Percentiles rank a stretch among this genome's conserved stretches.
Evolutionary conservation across 441 rosid species (phyloP).

Genomic region (Rhodomyrtus psidioides): DNA sequence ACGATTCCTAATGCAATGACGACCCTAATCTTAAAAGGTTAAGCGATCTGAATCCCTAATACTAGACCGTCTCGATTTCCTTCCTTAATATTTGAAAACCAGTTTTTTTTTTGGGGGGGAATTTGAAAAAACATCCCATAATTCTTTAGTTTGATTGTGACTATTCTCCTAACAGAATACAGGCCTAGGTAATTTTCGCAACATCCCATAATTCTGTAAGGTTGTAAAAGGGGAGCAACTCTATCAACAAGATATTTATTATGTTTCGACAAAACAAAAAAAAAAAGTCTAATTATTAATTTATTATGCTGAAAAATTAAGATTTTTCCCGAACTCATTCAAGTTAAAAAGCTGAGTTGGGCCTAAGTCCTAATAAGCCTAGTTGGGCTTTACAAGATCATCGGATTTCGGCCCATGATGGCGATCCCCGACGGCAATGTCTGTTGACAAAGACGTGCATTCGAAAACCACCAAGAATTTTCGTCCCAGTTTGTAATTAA

Average conservation of each 20-base stretch:
- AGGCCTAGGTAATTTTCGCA: not conserved
- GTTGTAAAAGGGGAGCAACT: not conserved
- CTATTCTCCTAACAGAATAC: not conserved
- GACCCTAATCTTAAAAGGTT: too few species aligned
- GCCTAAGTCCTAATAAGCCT: not conserved
- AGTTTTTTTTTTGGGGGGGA: too few species aligned
- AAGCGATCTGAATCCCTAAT: too few species aligned
- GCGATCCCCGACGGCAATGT: not conserved
- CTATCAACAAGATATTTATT: not conserved
- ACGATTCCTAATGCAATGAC: not conserved
- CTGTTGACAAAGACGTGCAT: not conserved
- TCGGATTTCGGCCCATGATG: not conserved
- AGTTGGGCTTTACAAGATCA: not conserved
- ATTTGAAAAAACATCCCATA: not conserved
- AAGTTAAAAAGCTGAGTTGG: not conserved
- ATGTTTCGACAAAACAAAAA: too few species aligned
- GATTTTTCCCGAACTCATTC: not conserved
- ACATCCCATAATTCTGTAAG: not conserved
- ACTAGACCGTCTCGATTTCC: not conserved
- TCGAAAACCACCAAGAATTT: not conserved
- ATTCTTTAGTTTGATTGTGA: not conserved
- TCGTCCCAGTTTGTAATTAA: not conserved
- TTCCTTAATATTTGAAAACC: not conserved
- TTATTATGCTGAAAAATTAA: not conserved
- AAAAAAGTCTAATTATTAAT: too few species aligned